Evolutionary conservation across 495 filamentous ascomycete genomes (phyloP).

Genomic region (Neurospora sp.): DNA sequence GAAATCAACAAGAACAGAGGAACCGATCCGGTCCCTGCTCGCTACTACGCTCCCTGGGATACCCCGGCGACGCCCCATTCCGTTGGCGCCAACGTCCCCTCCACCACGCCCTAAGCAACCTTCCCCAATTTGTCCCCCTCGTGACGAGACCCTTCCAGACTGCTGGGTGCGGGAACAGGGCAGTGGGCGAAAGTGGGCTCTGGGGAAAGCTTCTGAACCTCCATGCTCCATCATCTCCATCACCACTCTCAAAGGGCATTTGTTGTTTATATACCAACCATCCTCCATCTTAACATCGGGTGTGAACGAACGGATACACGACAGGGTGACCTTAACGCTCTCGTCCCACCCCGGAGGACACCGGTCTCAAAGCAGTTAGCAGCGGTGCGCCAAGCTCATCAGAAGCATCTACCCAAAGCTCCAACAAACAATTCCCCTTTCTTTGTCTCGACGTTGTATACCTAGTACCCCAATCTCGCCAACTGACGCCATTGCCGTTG

Average conservation of each 20-base stretch:
- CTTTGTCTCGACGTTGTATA: background rate
- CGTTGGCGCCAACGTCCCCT: background rate
- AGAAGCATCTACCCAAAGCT: background rate
- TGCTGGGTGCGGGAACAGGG: background rate
- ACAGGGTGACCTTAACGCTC: background rate
- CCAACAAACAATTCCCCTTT: background rate
- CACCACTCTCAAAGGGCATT: background rate
- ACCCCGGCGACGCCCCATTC: background rate
- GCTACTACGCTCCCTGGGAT: background rate
- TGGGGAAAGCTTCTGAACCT: background rate
- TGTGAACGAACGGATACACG: background rate
- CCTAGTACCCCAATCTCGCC: background rate
- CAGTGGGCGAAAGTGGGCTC: background rate
- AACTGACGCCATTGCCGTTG: slow-evolving; percentile 12
- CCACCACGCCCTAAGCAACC: background rate
- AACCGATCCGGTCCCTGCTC: background rate
- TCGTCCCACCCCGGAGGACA: background rate
- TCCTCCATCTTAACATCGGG: too few species aligned
- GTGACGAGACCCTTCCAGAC: background rate
- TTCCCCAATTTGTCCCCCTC: background rate
- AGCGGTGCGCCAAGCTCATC: too few species aligned
- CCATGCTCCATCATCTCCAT: background rate
- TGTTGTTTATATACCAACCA: background rate
- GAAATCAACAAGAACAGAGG: background rate
- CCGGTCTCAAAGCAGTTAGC: background rate